Evolutionary conservation across 2,329 filamentous ascomycete species (phyloP), one percentile per base, ranked within the genome.

Genomic region (Colletotrichum sp.): DNA sequence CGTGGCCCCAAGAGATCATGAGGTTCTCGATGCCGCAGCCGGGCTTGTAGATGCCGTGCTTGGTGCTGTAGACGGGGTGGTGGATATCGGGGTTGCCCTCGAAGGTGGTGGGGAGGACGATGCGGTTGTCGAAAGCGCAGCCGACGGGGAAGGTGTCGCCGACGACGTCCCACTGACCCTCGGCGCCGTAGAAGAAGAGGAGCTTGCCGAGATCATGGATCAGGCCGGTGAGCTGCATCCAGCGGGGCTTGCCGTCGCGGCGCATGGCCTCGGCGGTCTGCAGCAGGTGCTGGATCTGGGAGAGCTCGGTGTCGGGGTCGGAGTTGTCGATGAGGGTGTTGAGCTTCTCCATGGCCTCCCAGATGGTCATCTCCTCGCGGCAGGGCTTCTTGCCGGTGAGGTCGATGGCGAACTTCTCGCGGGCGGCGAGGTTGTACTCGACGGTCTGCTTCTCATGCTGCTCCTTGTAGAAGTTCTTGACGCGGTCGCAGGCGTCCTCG

Each of bases 91-190:
- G 94, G 86, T 98, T 98, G 70, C 87, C 89, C 76, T 84, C 86
- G 85, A 98, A 98, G 28, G 93, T 95, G 69, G 93, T 91, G 0
- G 94, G 92, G 85, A 96, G 95, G 86, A 98, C 94, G 87, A 96
- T 96, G 78, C 90, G 88, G 74, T 92, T 87, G 81, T 95, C 93
- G 81, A 95, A 95, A 77, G 89, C 90, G 83, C 93, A 95, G 79
- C 94, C 94, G 56, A 96, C 93, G 61, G 94, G 93, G 85, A 96
- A 96, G 1, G 94, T 96, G 84, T 96, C 94, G 73, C 96, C 96
- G 30, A 98, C 96, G 4, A 98, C 95, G 81, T 97, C 95, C 96
- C 96, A 98, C 86, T 98, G 96, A 67, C 95, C 95, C 80, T 93
- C 87, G n/a, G 94, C 95, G 76, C 92, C 94, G 86, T 94, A 94